phyloP scores from a whole-genome alignment of 257 asterid species.

The Eustoma russellianum region DNA sequence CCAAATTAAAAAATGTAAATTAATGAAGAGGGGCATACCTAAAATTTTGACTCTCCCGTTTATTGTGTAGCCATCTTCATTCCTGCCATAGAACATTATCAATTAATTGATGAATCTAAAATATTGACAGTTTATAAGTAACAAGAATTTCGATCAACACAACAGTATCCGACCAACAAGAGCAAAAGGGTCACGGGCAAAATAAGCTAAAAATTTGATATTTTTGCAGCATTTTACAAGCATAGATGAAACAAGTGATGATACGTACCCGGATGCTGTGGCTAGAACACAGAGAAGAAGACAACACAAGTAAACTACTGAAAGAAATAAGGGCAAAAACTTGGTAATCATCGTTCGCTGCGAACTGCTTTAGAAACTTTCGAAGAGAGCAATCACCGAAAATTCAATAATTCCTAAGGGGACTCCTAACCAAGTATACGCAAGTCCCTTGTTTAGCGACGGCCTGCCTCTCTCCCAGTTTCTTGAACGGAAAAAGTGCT shows the following conservation, averaged over 20 bases:
- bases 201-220: neutral
- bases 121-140: neutral
- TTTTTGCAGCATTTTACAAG: too few relatives aligned
- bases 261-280: slow-evolving; percentile 18
- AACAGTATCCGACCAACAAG: neutral
- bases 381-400: too few relatives aligned
- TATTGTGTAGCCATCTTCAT: slow-evolving; percentile 22
- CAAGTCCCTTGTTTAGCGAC: too few relatives aligned
- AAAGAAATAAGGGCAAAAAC: slow-evolving; percentile 8
- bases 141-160: neutral
- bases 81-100: slow-evolving; percentile 14
- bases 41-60: slow-evolving; percentile 32
- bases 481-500: too few relatives aligned
- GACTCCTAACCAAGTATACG: too few relatives aligned
- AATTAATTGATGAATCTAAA: neutral
- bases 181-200: too few relatives aligned
- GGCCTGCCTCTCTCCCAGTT: too few relatives aligned
- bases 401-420: too few relatives aligned
- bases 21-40: slow-evolving; percentile 7
- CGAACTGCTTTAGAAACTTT: too few relatives aligned
- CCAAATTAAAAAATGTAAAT: neutral
- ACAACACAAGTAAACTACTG: slow-evolving; percentile 6
- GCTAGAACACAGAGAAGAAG: slow-evolving; percentile 14
- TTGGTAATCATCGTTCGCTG: neutral
- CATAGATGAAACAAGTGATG: too few relatives aligned